Evolutionary conservation across 257 asterid genomes (phyloP).

Genomic region (Osmanthus fragrans): DNA sequence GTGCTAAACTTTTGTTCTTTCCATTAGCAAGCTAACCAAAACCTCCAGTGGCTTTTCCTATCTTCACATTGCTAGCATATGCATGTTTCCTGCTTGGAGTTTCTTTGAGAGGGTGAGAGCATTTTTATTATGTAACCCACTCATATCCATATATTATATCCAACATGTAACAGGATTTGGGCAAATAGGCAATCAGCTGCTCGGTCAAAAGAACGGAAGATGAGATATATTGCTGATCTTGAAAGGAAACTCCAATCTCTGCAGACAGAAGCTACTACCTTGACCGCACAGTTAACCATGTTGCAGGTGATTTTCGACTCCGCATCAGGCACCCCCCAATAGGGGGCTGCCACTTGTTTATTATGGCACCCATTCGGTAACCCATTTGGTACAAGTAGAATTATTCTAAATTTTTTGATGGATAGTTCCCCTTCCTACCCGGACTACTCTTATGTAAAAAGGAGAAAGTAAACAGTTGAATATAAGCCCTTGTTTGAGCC

Average conservation of each 20-base stretch:
- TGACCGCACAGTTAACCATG: constrained; percentile 86
- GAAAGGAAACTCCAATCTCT: constrained; percentile 94
- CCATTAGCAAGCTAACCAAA: background rate
- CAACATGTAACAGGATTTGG: constrained; percentile 68
- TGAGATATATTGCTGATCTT: constrained; percentile 96
- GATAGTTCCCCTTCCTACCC: constrained; percentile 3
- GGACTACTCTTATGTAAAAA: background rate
- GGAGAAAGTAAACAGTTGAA: background rate
- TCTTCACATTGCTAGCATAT: background rate
- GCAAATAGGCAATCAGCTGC: constrained; percentile 99
- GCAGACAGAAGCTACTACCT: constrained; percentile 96
- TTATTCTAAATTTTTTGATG: constrained; percentile 6
- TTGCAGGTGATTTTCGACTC: constrained; percentile 60
- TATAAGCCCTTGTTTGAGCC: no score
- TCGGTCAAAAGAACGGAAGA: constrained; percentile 95
- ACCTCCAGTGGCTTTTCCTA: background rate
- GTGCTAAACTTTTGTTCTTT: background rate
- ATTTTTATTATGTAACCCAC: constrained; percentile 1
- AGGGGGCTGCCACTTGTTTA: no score
- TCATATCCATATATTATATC: constrained; percentile 9
- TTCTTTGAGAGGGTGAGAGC: constrained; percentile 11
- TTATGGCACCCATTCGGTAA: no score
- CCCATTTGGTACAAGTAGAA: no score
- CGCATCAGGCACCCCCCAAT: no score
- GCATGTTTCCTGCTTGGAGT: constrained; percentile 4